A percentile compares a stretch with the other conserved stretches of the same genome.
Evolutionary conservation across 306 rosid genomes (phyloP).

Genomic region (Glycine latifolia): DNA sequence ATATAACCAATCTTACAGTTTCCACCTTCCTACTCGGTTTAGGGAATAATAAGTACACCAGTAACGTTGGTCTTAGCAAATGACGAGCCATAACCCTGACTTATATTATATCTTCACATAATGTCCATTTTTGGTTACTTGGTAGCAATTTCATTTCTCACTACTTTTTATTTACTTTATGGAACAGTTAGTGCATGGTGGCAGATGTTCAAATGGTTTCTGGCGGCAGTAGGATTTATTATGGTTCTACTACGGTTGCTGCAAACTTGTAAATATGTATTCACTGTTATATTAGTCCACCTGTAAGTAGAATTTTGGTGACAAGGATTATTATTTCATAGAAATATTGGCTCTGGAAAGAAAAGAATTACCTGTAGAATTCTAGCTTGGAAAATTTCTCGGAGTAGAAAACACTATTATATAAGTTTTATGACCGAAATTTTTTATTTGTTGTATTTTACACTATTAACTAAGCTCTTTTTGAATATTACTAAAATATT

Average conservation of each 20-base stretch:
- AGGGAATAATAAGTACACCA: not conserved
- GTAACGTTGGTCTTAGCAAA: not conserved
- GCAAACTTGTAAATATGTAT: constrained; percentile 36
- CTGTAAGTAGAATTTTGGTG: constrained; percentile 58
- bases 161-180: not conserved
- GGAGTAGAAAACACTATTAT: constrained; percentile 14
- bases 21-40: not conserved
- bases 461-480: not conserved
- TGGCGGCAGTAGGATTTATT: constrained; percentile 20
- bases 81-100: not conserved
- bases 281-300: constrained; percentile 34
- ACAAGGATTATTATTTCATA: constrained; percentile 26
- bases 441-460: not conserved
- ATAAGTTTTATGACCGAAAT: not conserved
- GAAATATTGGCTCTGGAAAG: constrained; percentile 15
- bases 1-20: not conserved
- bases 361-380: constrained; percentile 32
- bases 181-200: constrained; percentile 32
- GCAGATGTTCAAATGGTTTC: constrained; percentile 29
- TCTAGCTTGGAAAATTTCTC: constrained; percentile 17
- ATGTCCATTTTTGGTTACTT: constrained; percentile 15
- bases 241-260: constrained; percentile 34
- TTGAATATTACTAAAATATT: not conserved
- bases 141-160: constrained; percentile 21
- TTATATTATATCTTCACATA: constrained; percentile 17